phyloP scores from a whole-genome alignment of 176 grass and related monocot species.

The Eremochloa ophiuroides region DNA sequence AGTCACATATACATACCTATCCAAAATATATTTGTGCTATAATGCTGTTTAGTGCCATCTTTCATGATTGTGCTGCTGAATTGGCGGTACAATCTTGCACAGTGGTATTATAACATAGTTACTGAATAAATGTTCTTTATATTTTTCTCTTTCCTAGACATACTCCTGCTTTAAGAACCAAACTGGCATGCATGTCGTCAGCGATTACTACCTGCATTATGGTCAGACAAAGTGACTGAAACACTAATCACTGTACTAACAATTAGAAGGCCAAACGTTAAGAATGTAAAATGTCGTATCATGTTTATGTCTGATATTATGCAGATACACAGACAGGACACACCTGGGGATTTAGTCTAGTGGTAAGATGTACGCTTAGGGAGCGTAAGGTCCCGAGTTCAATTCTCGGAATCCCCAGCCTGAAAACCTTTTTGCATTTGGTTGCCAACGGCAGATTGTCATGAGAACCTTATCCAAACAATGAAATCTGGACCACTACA shows the following conservation, averaged over 20 bases:
- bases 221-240: background rate
- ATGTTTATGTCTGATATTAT: background rate
- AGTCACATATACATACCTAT: too few species aligned
- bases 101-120: too few species aligned
- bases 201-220: background rate
- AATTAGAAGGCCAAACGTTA: background rate
- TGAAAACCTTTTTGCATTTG: background rate
- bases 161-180: background rate
- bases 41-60: too few species aligned
- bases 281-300: background rate
- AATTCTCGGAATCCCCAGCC: conserved; percentile 31
- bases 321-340: background rate
- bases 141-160: background rate
- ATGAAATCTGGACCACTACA: conserved; percentile 6
- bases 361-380: conserved; percentile 47
- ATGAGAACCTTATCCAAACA: background rate
- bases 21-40: too few species aligned
- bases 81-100: too few species aligned
- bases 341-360: conserved; percentile 41
- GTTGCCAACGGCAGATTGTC: background rate
- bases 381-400: conserved; percentile 37
- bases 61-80: too few species aligned
- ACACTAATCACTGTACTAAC: too few species aligned
- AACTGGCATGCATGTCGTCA: background rate
- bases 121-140: background rate